Evolutionary conservation across 768 basidiomycete genomes (phyloP).

Genomic region (Naganishia randhawae): DNA sequence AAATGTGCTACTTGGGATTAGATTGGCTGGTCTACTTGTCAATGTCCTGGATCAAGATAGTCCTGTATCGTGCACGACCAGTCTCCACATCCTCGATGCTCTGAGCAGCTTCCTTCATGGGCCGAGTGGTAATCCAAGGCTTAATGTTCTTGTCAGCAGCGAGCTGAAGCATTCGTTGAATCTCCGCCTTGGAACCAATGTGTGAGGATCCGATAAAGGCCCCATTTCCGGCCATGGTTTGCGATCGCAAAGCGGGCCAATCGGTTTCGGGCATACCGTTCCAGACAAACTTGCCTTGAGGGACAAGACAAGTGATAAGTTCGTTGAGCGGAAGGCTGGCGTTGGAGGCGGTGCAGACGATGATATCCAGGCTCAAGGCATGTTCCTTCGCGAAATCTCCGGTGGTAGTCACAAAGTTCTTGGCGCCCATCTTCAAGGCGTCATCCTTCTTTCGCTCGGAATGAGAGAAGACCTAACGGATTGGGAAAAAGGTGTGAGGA

Average conservation of each 20-base stretch:
- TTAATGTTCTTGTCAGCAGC: conserved; percentile 60
- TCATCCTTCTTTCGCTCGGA: conserved; percentile 60
- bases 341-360: conserved; percentile 54
- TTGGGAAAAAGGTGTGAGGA: neutral
- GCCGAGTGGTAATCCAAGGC: conserved; percentile 57
- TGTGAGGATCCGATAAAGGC: conserved; percentile 45
- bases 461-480: conserved; percentile 56
- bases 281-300: conserved; percentile 60
- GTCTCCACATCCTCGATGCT: conserved; percentile 58
- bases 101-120: conserved; percentile 58
- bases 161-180: conserved; percentile 61
- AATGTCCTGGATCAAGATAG: conserved; percentile 54
- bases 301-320: conserved; percentile 58
- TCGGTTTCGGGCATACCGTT: conserved; percentile 60
- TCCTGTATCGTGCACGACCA: conserved; percentile 58
- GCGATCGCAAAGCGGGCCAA: conserved; percentile 53
- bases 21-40: conserved; percentile 24
- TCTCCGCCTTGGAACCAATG: conserved; percentile 62
- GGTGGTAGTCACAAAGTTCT: conserved; percentile 57
- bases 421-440: conserved; percentile 55
- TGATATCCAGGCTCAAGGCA: conserved; percentile 51
- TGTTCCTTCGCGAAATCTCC: conserved; percentile 46
- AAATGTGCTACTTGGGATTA: neutral
- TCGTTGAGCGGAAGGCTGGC: conserved; percentile 55
- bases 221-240: conserved; percentile 47